These are phyloP conservation scores for Yamadazyma epiphylla DNA, from an alignment of 1,139 yeast genomes.

Conservation along the genomic window DNA sequence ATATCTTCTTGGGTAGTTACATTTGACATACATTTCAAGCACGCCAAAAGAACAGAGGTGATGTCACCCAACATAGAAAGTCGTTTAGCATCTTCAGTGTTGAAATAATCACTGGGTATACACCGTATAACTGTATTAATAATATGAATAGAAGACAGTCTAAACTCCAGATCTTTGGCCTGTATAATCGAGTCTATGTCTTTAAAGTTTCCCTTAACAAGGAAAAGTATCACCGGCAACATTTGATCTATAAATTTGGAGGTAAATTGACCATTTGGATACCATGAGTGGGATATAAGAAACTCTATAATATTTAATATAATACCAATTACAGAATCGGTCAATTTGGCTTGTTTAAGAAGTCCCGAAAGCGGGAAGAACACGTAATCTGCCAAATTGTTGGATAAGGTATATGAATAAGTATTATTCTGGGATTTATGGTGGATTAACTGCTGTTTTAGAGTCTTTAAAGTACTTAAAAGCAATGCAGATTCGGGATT, in stretches of 20 bases:
- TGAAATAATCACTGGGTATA: constrained; percentile 4
- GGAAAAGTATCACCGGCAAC: constrained; percentile 28
- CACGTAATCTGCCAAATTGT: constrained; percentile 38
- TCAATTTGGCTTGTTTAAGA: constrained; percentile 24
- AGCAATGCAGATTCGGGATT: constrained; percentile 12
- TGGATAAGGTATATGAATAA: constrained; percentile 19
- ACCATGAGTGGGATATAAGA: constrained; percentile 30
- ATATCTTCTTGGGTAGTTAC: constrained; percentile 17
- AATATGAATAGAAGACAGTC: constrained; percentile 13
- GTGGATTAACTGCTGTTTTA: constrained; percentile 11
- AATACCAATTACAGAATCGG: constrained; percentile 16
- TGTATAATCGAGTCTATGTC: constrained; percentile 5
- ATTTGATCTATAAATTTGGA: constrained; percentile 30
- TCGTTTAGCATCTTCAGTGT: constrained; percentile 6
- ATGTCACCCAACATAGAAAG: constrained; percentile 13
- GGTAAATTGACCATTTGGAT: constrained; percentile 18
- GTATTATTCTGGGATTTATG: constrained; percentile 14
- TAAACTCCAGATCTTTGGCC: constrained; percentile 16
- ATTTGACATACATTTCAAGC: constrained; percentile 2
- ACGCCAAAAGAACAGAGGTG: constrained; percentile 7
- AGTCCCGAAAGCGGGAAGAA: constrained; percentile 38
- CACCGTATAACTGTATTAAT: constrained; percentile 2
- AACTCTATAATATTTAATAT: constrained; percentile 27
- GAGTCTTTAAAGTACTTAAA: constrained; percentile 7
- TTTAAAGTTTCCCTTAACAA: constrained; percentile 14